phyloP scores from a whole-genome alignment of 306 rosid genomes.

The Vicia villosa region DNA sequence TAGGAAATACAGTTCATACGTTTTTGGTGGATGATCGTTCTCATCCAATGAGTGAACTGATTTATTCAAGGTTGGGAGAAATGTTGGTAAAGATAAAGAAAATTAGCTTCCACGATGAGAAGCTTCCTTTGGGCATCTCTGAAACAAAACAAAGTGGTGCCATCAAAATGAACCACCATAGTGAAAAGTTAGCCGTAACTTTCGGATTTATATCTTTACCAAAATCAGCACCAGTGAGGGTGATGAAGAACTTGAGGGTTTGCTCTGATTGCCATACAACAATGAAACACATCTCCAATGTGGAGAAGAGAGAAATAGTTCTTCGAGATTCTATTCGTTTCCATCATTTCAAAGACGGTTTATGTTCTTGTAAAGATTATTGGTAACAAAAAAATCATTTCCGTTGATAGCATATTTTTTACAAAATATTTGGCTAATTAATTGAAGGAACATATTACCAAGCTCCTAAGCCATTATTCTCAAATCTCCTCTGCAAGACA shows the following conservation, averaged over 20 bases:
- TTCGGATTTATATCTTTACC: slow-evolving; percentile 56
- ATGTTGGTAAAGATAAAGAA: slow-evolving; percentile 45
- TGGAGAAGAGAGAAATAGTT: slow-evolving; percentile 58
- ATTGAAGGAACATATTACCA: slow-evolving; percentile 8
- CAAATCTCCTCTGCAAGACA: background rate
- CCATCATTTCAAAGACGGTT: slow-evolving; percentile 63
- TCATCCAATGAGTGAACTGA: slow-evolving; percentile 47
- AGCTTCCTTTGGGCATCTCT: slow-evolving; percentile 25
- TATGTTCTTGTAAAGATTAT: slow-evolving; percentile 63
- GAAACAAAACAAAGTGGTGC: slow-evolving; percentile 13
- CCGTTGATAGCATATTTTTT: slow-evolving; percentile 3
- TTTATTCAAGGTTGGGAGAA: slow-evolving; percentile 47
- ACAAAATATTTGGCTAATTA: background rate
- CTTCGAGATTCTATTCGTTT: slow-evolving; percentile 61
- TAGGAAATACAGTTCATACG: slow-evolving; percentile 53
- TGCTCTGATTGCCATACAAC: slow-evolving; percentile 58
- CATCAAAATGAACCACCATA: slow-evolving; percentile 43
- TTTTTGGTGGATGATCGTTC: slow-evolving; percentile 56
- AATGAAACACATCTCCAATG: slow-evolving; percentile 56
- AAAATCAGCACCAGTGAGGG: slow-evolving; percentile 59
- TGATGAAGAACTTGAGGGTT: slow-evolving; percentile 72
- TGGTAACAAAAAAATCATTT: slow-evolving; percentile 50
- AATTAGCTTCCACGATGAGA: slow-evolving; percentile 10
- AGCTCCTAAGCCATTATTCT: slow-evolving; percentile 20
- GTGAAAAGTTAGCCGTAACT: slow-evolving; percentile 69